Conservation (phyloP, 2,329 filamentous ascomycete genomes). For the Fusarium tanahbumbuense region DNA sequence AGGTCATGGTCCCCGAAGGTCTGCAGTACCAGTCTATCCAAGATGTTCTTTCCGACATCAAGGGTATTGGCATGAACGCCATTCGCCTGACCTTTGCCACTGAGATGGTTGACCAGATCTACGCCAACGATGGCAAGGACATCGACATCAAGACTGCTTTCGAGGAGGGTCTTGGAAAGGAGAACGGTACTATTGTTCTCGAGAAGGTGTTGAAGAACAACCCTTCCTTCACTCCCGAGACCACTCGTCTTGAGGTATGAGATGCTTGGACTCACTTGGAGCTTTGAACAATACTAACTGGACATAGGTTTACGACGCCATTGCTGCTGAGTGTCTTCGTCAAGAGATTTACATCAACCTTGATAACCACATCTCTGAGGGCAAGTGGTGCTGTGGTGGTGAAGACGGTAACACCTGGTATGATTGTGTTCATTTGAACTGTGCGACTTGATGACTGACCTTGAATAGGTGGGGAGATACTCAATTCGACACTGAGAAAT, state of each 20-base stretch:
- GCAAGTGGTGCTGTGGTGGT: slow-evolving; percentile 67
- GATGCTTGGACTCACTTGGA: accelerated
- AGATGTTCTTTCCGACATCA: slow-evolving; percentile 66
- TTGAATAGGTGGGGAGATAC: slow-evolving; percentile 62
- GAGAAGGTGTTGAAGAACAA: slow-evolving; percentile 66
- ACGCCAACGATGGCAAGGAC: slow-evolving; percentile 60
- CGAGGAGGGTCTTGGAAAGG: slow-evolving; percentile 58
- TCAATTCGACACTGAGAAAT: slow-evolving; percentile 68
- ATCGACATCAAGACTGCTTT: slow-evolving; percentile 60
- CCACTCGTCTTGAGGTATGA: slow-evolving; percentile 63
- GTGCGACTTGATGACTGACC: too few species aligned
- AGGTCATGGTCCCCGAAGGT: slow-evolving; percentile 74
- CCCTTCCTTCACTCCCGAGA: slow-evolving; percentile 64
- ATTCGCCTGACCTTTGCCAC: slow-evolving; percentile 73
- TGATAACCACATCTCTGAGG: slow-evolving; percentile 71
- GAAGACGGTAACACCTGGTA: slow-evolving; percentile 67
- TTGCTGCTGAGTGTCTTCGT: slow-evolving; percentile 66
- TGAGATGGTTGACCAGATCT: slow-evolving; percentile 71
- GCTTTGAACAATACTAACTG: accelerated
- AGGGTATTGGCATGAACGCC: slow-evolving; percentile 70
- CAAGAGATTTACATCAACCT: slow-evolving; percentile 69
- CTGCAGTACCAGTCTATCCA: slow-evolving; percentile 70
- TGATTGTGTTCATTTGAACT: too few species aligned
- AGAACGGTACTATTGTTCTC: slow-evolving; percentile 65
- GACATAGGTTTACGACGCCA: slow-evolving; percentile 63